These are phyloP conservation scores for Globisporangium splendens DNA, from an alignment of 352 stramenopile species.

Conservation along the genomic window DNA sequence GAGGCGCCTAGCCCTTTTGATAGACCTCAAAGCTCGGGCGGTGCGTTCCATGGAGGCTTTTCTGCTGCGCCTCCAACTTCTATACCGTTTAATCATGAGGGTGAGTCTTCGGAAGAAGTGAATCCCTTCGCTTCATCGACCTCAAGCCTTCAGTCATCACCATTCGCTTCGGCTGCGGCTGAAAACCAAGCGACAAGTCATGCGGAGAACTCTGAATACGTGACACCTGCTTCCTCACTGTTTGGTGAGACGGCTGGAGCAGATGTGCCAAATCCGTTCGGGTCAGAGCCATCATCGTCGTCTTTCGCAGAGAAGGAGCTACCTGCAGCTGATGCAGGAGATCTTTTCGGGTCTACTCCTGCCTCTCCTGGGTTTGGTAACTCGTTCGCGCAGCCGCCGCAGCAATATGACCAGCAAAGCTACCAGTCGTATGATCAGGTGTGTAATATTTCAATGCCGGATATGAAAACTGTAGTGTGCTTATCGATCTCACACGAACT, in stretches of 20 bases:
- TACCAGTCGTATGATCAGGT: slow-evolving; percentile 42
- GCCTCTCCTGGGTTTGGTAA: slow-evolving; percentile 28
- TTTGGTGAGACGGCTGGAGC: slow-evolving; percentile 50
- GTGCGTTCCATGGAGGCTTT: slow-evolving; percentile 18
- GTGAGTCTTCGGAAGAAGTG: slow-evolving; percentile 20
- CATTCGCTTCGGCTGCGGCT: slow-evolving; percentile 8
- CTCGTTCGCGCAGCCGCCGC: slow-evolving; percentile 26
- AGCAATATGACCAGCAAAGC: slow-evolving; percentile 23
- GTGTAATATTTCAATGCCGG: neutral
- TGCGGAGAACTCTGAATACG: slow-evolving; percentile 4
- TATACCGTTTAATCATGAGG: slow-evolving; percentile 21
- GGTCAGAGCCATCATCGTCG: slow-evolving; percentile 2
- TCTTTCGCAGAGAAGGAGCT: slow-evolving; percentile 51
- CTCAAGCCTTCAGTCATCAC: slow-evolving; percentile 12
- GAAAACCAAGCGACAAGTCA: neutral
- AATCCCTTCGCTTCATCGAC: slow-evolving; percentile 45
- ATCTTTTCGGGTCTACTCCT: slow-evolving; percentile 51
- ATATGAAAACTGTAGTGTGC: neutral
- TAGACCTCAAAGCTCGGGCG: slow-evolving; percentile 23
- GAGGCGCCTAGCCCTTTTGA: slow-evolving; percentile 22
- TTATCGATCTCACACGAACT: neutral
- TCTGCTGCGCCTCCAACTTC: slow-evolving; percentile 10
- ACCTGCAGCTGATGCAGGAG: slow-evolving; percentile 44
- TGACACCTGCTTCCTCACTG: slow-evolving; percentile 51
- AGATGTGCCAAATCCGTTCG: slow-evolving; percentile 53